phyloP scores from a whole-genome alignment of 768 basidiomycete genomes.

The Aureoboletus auriporus region DNA sequence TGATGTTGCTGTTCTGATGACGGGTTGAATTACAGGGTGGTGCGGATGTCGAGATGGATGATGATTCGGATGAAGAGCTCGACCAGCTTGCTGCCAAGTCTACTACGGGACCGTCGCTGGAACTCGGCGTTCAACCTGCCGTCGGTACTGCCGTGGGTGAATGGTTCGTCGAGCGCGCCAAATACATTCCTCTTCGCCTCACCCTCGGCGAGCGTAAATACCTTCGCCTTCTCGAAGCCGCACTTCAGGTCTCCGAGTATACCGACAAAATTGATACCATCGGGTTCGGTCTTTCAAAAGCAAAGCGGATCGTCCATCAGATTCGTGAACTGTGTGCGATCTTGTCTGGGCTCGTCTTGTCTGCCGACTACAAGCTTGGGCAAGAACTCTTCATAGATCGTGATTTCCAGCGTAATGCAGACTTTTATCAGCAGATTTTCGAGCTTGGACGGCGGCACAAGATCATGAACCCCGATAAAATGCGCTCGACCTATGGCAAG shows the following conservation, averaged over 20 bases:
- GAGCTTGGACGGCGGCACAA: conserved; percentile 83
- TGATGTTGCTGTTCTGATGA: conserved; percentile 6
- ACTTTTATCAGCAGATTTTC: conserved; percentile 77
- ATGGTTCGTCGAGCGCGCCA: conserved; percentile 81
- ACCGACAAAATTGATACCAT: conserved; percentile 88
- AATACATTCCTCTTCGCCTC: conserved; percentile 77
- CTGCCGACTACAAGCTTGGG: conserved; percentile 86
- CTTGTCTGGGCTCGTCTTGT: conserved; percentile 76
- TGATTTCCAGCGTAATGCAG: conserved; percentile 75
- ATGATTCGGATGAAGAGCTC: conserved; percentile 34
- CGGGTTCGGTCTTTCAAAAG: conserved; percentile 72
- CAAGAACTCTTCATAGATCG: conserved; percentile 81
- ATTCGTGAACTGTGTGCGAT: conserved; percentile 86
- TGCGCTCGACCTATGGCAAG: conserved; percentile 87
- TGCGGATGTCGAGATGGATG: conserved; percentile 34
- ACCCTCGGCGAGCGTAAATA: conserved; percentile 75
- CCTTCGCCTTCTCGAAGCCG: conserved; percentile 81
- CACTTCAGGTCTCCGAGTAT: conserved; percentile 80
- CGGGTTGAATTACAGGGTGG: conserved; percentile 15
- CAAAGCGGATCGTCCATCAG: conserved; percentile 84
- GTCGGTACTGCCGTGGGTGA: conserved; percentile 66
- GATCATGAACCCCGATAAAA: conserved; percentile 91
- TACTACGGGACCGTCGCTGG: conserved; percentile 17
- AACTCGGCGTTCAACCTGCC: conserved; percentile 55
- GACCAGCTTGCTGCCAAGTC: conserved; percentile 34